A percentile compares a stretch with the other conserved stretches of the same genome.
These are phyloP conservation scores for Fragilariopsis cylindrus DNA, from an alignment of 108 stramenopile genomes.

Conservation along the genomic window DNA sequence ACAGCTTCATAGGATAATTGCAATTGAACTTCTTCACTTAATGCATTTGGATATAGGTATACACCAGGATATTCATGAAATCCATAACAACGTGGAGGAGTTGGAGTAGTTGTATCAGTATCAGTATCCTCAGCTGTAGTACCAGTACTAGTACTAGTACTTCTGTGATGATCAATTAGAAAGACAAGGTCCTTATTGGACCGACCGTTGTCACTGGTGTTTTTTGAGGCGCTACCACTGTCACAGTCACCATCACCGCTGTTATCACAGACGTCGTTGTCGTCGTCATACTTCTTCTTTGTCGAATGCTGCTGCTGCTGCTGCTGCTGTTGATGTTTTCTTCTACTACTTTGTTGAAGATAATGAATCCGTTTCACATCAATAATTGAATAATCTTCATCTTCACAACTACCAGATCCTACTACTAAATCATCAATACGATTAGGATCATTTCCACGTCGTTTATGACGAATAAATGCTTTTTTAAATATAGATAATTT, in stretches of 20 bases:
- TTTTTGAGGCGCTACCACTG: neutral
- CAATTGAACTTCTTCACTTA: slow-evolving; percentile 34
- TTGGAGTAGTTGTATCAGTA: no score
- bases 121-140: no score
- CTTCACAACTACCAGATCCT: slow-evolving; percentile 26
- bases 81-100: slow-evolving; percentile 12
- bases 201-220: no score
- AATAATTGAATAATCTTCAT: slow-evolving; percentile 17
- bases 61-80: slow-evolving; percentile 44
- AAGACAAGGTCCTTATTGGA: no score
- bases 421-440: slow-evolving; percentile 35
- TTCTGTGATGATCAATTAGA: no score
- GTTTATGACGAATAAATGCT: slow-evolving; percentile 40
- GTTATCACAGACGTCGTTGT: no score
- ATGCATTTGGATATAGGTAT: slow-evolving; percentile 48
- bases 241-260: neutral
- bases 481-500: slow-evolving; percentile 45
- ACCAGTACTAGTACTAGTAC: no score
- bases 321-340: neutral
- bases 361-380: neutral
- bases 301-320: no score
- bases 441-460: slow-evolving; percentile 38
- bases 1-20: slow-evolving; percentile 44
- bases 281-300: neutral
- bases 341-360: neutral